A percentile compares a stretch with the other conserved stretches of the same genome.
phyloP scores from a whole-genome alignment of 2,329 filamentous ascomycete species.

The Bipolaris oryzae region DNA sequence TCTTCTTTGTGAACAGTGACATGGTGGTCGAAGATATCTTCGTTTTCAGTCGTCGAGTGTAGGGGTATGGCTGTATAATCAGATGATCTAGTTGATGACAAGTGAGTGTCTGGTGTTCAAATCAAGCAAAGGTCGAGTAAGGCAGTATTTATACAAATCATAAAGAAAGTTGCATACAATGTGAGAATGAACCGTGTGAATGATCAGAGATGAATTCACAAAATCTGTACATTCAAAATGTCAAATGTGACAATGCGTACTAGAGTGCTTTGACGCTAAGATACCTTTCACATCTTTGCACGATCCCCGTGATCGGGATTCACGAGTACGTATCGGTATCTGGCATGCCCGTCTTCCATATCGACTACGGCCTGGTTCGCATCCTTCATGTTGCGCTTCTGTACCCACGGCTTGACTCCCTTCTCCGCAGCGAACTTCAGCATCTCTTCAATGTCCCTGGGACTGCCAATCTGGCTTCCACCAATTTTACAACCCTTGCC shows the following conservation, averaged over 20 bases:
- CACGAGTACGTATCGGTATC: constrained; percentile 50
- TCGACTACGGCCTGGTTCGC: constrained; percentile 63
- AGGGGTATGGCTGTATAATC: too few relatives aligned
- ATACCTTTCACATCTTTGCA: constrained; percentile 28
- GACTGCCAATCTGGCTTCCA: constrained; percentile 58
- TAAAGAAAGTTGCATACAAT: too few relatives aligned
- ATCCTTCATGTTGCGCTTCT: constrained; percentile 63
- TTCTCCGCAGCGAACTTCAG: constrained; percentile 64
- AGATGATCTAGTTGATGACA: too few relatives aligned
- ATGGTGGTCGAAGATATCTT: too few relatives aligned
- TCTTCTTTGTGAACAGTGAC: too few relatives aligned
- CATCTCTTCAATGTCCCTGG: constrained; percentile 66
- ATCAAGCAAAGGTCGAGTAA: too few relatives aligned
- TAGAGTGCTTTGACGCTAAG: too few relatives aligned
- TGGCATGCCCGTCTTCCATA: constrained; percentile 61
- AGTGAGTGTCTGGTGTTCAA: too few relatives aligned
- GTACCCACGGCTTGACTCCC: constrained; percentile 65
- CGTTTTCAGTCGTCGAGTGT: too few relatives aligned
- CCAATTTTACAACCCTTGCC: constrained; percentile 58
- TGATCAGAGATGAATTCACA: not conserved
- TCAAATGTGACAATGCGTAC: not conserved
- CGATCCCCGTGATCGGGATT: constrained; percentile 35
- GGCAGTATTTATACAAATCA: too few relatives aligned
- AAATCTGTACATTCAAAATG: not conserved
- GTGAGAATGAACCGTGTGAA: not conserved